Percentiles rank a stretch among this genome's conserved stretches.
These are phyloP conservation scores for Thermothielavioides terrestris DNA, from an alignment of 495 filamentous ascomycete species.

Conservation along the genomic window DNA sequence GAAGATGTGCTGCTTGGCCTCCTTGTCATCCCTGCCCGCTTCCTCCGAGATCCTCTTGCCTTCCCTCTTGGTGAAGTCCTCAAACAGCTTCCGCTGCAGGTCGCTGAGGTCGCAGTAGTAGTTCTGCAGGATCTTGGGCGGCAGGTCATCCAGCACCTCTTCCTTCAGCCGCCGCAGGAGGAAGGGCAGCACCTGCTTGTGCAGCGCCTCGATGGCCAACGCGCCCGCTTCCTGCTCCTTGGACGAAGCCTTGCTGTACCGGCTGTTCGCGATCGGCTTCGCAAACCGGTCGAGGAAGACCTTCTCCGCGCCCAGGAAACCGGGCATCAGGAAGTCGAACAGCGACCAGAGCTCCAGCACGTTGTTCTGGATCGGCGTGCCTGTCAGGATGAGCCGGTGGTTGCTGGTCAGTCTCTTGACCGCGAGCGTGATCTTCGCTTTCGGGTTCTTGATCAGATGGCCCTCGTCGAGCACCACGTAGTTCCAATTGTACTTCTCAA, in stretches of 20 bases:
- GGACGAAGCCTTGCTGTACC: slow-evolving; percentile 91
- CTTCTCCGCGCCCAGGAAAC: slow-evolving; percentile 96
- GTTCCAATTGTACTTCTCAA: slow-evolving; percentile 85
- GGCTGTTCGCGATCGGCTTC: slow-evolving; percentile 90
- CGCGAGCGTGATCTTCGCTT: slow-evolving; percentile 81
- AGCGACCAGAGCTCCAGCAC: slow-evolving; percentile 93
- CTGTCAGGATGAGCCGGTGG: slow-evolving; percentile 90
- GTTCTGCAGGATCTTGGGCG: slow-evolving; percentile 97
- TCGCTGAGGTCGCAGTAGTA: slow-evolving; percentile 99
- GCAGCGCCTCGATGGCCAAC: slow-evolving; percentile 88
- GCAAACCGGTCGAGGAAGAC: slow-evolving; percentile 96
- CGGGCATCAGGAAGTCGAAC: slow-evolving; percentile 98
- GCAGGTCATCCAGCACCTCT: slow-evolving; percentile 91
- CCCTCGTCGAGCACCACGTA: slow-evolving; percentile 96
- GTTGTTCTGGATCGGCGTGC: slow-evolving; percentile 97
- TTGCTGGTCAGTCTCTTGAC: slow-evolving; percentile 85
- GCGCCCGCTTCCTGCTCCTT: slow-evolving; percentile 98
- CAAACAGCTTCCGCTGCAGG: slow-evolving; percentile 87
- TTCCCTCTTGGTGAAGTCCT: slow-evolving; percentile 91
- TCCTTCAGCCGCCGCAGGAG: slow-evolving; percentile 93
- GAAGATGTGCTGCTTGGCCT: slow-evolving; percentile 97
- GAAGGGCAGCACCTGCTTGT: slow-evolving; percentile 97
- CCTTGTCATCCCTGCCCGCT: slow-evolving; percentile 70
- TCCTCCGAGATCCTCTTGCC: slow-evolving; percentile 71
- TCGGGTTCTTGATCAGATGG: slow-evolving; percentile 96